phyloP scores from a whole-genome alignment of 495 filamentous ascomycete species.

The Parathielavia hyrcaniae region DNA sequence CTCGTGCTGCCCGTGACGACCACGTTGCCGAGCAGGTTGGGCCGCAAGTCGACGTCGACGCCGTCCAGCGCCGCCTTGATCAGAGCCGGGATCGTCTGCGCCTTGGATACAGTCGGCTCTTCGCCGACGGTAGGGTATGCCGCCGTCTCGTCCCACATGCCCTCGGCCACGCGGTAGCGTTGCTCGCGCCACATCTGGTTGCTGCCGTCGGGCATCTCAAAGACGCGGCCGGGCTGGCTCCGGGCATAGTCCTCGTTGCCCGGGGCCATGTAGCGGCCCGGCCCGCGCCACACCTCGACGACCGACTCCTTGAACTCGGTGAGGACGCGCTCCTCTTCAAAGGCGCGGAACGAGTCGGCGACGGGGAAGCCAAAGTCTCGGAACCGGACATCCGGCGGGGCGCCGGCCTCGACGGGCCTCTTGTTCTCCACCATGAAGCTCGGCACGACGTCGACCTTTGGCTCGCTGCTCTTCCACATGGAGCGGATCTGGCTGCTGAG shows the following conservation, averaged over 20 bases:
- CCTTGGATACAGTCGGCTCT: slow-evolving; percentile 45
- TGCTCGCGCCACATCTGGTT: slow-evolving; percentile 90
- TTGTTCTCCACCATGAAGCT: slow-evolving; percentile 84
- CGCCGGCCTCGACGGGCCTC: slow-evolving; percentile 79
- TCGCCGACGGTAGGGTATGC: slow-evolving; percentile 40
- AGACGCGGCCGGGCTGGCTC: slow-evolving; percentile 65
- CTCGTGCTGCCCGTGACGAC: slow-evolving; percentile 85
- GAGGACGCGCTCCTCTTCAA: slow-evolving; percentile 88
- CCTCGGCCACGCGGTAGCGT: slow-evolving; percentile 76
- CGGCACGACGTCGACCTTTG: slow-evolving; percentile 73
- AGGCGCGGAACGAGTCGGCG: slow-evolving; percentile 62
- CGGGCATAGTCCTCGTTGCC: slow-evolving; percentile 62
- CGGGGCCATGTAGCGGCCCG: slow-evolving; percentile 56
- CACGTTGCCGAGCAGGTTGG: slow-evolving; percentile 76
- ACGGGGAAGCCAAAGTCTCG: slow-evolving; percentile 61
- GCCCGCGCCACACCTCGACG: slow-evolving; percentile 87
- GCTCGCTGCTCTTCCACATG: slow-evolving; percentile 67
- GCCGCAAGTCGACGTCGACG: slow-evolving; percentile 85
- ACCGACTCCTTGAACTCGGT: slow-evolving; percentile 97
- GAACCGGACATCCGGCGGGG: slow-evolving; percentile 52
- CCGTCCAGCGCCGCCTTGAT: slow-evolving; percentile 68
- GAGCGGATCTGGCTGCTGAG: slow-evolving; percentile 79
- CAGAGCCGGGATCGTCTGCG: slow-evolving; percentile 70
- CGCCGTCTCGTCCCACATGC: slow-evolving; percentile 77
- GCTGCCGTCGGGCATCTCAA: slow-evolving; percentile 89